Evolutionary conservation across 768 basidiomycete genomes (phyloP).

Genomic region (Brasilioporus rufonigricans): DNA sequence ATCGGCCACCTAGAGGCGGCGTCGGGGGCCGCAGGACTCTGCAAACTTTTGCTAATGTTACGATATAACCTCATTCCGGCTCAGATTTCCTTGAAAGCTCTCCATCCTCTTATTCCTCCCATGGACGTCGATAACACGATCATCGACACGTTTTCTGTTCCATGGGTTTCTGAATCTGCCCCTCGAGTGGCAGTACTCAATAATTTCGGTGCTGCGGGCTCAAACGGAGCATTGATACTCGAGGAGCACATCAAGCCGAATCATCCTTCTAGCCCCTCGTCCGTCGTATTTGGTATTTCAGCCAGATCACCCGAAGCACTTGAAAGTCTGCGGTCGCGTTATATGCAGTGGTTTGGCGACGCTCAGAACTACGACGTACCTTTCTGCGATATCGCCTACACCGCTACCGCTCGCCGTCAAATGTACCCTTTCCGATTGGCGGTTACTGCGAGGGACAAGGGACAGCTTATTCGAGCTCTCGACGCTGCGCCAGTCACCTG

Average conservation of each 20-base stretch:
- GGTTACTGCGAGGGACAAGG: constrained; percentile 40
- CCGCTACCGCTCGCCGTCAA: constrained; percentile 63
- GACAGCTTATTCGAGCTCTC: constrained; percentile 49
- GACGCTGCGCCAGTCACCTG: constrained; percentile 33
- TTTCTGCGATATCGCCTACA: constrained; percentile 61
- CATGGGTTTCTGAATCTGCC: constrained; percentile 43
- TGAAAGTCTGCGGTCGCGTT: constrained; percentile 44
- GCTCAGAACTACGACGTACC: constrained; percentile 20
- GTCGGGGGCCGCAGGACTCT: constrained; percentile 68
- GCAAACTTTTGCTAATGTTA: constrained; percentile 71
- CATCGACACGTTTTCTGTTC: constrained; percentile 40
- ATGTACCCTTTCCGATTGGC: constrained; percentile 52
- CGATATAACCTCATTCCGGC: constrained; percentile 52
- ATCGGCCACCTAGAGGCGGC: constrained; percentile 77
- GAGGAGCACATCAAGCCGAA: constrained; percentile 45
- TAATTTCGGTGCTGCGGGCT: constrained; percentile 76
- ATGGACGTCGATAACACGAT: constrained; percentile 46
- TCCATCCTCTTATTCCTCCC: constrained; percentile 57
- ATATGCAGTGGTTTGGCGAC: constrained; percentile 47
- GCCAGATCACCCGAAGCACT: constrained; percentile 54
- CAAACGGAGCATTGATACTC: constrained; percentile 60
- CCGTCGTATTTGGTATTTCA: constrained; percentile 58
- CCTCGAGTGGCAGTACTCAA: constrained; percentile 60
- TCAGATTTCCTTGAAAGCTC: constrained; percentile 53
- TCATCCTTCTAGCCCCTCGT: not conserved